Evolutionary conservation across 148 eudicot genomes (phyloP).

Genomic region (Gaultheria prostrata): DNA sequence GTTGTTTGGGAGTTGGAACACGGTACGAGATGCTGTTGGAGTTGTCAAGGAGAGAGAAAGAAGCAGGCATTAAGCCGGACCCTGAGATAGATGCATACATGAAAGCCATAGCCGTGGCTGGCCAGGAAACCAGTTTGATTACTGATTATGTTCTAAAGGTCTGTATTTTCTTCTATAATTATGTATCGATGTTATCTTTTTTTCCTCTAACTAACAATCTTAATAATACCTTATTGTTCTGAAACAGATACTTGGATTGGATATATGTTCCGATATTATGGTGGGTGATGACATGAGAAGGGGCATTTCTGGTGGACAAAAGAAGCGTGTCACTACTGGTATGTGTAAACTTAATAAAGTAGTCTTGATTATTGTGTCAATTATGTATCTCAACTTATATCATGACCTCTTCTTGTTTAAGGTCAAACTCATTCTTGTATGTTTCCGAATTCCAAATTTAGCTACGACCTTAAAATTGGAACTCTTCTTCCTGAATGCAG

Average conservation of each 20-base stretch:
- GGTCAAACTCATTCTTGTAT: not conserved
- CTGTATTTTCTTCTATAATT: too few species aligned
- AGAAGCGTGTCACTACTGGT: too few species aligned
- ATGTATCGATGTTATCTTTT: too few species aligned
- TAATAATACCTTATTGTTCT: not conserved
- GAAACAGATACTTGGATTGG: not conserved
- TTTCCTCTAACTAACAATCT: not conserved
- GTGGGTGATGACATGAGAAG: too few species aligned
- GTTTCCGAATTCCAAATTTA: not conserved
- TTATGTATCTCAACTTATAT: not conserved
- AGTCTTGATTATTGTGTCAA: not conserved
- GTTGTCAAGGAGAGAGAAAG: conserved; percentile 30
- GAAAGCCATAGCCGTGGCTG: conserved; percentile 28
- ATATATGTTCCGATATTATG: too few species aligned
- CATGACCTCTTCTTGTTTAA: not conserved
- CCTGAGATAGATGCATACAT: conserved; percentile 36
- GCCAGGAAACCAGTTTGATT: conserved; percentile 32
- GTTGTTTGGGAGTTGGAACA: conserved; percentile 37
- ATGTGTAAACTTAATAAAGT: too few species aligned
- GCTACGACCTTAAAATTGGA: not conserved
- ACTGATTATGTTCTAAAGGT: conserved; percentile 44
- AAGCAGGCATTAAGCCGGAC: conserved; percentile 29
- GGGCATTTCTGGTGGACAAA: too few species aligned
- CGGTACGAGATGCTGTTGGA: conserved; percentile 30
- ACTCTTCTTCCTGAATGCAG: conserved; percentile 1